Conservation (phyloP, 495 filamentous ascomycete genomes). For the Trichoderma reesei region DNA sequence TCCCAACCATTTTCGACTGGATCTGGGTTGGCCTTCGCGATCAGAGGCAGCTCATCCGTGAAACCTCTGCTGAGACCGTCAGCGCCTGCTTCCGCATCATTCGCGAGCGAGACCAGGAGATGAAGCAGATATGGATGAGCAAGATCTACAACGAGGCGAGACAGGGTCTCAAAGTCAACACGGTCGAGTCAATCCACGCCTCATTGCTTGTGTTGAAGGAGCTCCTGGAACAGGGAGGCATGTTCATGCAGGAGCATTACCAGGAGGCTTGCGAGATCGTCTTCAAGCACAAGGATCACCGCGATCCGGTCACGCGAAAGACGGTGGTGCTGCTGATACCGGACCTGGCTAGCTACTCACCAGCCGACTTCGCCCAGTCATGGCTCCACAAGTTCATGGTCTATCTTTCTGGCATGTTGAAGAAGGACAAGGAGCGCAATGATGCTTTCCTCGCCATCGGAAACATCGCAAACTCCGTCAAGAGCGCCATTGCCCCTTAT, state of each 20-base stretch:
- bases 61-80: constrained; percentile 81
- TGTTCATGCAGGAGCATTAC: constrained; percentile 96
- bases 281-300: constrained; percentile 80
- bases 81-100: constrained; percentile 92
- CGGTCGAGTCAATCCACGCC: constrained; percentile 79
- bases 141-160: constrained; percentile 78
- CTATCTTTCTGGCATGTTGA: constrained; percentile 87
- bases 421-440: constrained; percentile 87
- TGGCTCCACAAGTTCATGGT: constrained; percentile 97
- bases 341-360: constrained; percentile 84
- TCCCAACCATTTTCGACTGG: constrained; percentile 81
- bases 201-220: constrained; percentile 86
- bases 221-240: constrained; percentile 82
- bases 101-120: constrained; percentile 71
- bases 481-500: constrained; percentile 86
- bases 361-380: constrained; percentile 66
- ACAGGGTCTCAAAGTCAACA: constrained; percentile 64
- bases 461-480: constrained; percentile 90
- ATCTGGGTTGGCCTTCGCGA: constrained; percentile 93
- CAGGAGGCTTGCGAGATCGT: constrained; percentile 84
- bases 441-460: constrained; percentile 91
- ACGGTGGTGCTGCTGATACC: constrained; percentile 86
- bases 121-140: constrained; percentile 76
- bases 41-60: constrained; percentile 78
- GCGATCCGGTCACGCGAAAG: constrained; percentile 74